Evolutionary conservation across 2,329 filamentous ascomycete genomes (phyloP), one percentile per base, ranked within the genome.

Genomic region (Sporothrix brunneoviolacea): DNA sequence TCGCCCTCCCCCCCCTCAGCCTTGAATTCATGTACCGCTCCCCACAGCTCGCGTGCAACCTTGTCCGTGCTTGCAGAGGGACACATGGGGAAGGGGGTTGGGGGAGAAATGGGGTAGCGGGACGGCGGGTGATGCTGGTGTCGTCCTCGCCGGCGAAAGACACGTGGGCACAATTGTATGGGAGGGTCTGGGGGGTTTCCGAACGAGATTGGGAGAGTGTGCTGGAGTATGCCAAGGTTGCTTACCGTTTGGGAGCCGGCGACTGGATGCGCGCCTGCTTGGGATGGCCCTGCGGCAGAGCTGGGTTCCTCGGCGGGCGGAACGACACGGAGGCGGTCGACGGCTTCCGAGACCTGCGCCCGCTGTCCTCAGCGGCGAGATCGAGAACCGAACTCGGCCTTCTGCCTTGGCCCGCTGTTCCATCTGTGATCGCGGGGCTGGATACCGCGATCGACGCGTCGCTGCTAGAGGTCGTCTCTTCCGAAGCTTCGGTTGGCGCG

Each of bases 291-390:
- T 77, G 75, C 4, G 75, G 74, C 16, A 78, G 62, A 18, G 65
- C 64, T 4, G 70, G 71, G 54, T 75, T 68, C 1, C 60, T 61
- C 24, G 68, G 68, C n/a, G 64, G 61, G 4, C 68, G 70, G 57
- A 77, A 77, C 8, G 67, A 68, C 47, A 79, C 68, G 13, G 72
- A 76, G 27, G 71, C 70, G 28, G 68, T 61, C 2, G 75, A 79
- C 12, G 67, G 67, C 56, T 75, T 75, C 44, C 71, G 66, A 39
- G 67, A 67, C 44, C 65, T 56, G 12, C 59, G 65, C 54, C 61
- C 64, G 42, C 61, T 60, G 52, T 62, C 64, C 52, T 68, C 65
- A 45, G 65, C 62, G 45, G 49, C 58, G 57, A 61, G 54, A 61
- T 64, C 54, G 62, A 65, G 55, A 54, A 63, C 59, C 55, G 56